Base-by-base conservation (phyloP, 179 eudicot genomes). In the Heliamphora pulchella region DNA sequence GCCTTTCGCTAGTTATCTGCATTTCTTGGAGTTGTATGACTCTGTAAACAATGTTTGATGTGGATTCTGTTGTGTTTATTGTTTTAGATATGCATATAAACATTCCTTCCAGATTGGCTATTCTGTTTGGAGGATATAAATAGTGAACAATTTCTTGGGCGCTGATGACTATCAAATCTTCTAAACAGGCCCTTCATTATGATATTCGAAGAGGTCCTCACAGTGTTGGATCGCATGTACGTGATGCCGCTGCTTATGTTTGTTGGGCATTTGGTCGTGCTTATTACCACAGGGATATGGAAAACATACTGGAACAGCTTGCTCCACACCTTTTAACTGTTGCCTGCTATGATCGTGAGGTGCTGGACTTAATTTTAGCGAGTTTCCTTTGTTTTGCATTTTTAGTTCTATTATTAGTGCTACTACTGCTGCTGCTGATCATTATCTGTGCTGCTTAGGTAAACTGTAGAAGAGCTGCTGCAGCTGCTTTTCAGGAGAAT, bases 211-310 rank as follows among this genome's bases (percentile, higher is more conserved):
- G 99, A 88, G 99, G 99, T 82, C 98, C 98, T 65, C 98, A 94
- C 82, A 96, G 99, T 88, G 93, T 96, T 76, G 99, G 99, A 53
- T 96, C 99, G 15, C 99, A 96, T 83, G 98, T 96, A 44, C 98
- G 98, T 83, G 99, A 96, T 90, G 99, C 99, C 80, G 99, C 99
- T 78, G 98, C 99, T 75, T 96, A 96, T 92, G 99, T 96, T 84
- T 96, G 99, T 82, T 96, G 99, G 99, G 99, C 99, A 75, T 96
- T 96, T 86, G 98, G 99, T 69, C 97, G 99, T 82, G 97, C 99
- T 81, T 96, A 96, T 86, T 87, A 79, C 83, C 92, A 92, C 80
- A 76, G 82, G 14, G 98, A 96, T 86, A 96, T 96, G 98, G 86
- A 87, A 82, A 84, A 87, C 78, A 83, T 94, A 81, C 86, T 96